Conservation (phyloP, 2,329 filamentous ascomycete species). For the Emmonsiellopsis sp. region DNA sequence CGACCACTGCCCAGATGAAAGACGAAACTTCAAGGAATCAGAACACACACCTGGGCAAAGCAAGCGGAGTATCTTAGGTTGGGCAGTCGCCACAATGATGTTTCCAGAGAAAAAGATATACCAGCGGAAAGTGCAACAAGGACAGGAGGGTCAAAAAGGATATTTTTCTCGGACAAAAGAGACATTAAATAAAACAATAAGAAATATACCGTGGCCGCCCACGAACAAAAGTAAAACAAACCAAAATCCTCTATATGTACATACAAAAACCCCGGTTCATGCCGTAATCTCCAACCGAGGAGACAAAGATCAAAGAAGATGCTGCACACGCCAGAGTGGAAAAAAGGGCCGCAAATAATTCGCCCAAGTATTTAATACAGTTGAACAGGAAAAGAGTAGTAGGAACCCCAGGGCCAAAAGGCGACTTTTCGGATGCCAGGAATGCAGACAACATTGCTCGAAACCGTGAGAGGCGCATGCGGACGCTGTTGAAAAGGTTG, state of each 20-base stretch:
- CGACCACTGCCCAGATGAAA: too few relatives aligned
- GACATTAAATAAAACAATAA: neutral
- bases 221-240: constrained; percentile 3
- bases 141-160: neutral
- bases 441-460: neutral
- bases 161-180: neutral
- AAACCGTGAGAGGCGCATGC: neutral
- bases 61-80: too few relatives aligned
- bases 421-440: neutral
- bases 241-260: constrained; percentile 32
- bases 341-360: constrained; percentile 22
- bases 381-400: neutral
- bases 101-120: neutral
- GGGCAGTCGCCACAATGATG: neutral
- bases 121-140: neutral
- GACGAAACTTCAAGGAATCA: too few relatives aligned
- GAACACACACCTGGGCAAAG: too few relatives aligned
- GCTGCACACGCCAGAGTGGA: constrained; percentile 37
- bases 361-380: constrained; percentile 1
- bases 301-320: constrained; percentile 24
- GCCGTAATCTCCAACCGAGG: constrained; percentile 25
- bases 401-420: neutral
- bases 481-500: neutral
- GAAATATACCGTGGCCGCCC: neutral
- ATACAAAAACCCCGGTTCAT: constrained; percentile 31